Percentiles rank a stretch among this genome's conserved stretches.
These are phyloP conservation scores for Podospora australis DNA, from an alignment of 495 filamentous ascomycete species.

Conservation along the genomic window DNA sequence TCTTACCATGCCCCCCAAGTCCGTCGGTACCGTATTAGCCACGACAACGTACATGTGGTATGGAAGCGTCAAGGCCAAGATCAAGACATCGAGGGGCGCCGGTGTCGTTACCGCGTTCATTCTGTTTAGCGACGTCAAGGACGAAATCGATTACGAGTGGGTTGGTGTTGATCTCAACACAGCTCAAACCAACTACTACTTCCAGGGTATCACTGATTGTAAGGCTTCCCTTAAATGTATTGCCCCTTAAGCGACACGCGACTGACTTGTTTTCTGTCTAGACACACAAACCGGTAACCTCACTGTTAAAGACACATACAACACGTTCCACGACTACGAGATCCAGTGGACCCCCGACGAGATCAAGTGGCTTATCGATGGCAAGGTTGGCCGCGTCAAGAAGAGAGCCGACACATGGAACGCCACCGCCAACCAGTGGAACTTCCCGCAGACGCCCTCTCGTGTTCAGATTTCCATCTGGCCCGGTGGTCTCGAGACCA, in stretches of 20 bases:
- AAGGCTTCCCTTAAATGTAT: conserved; percentile 35
- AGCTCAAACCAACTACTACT: conserved; percentile 95
- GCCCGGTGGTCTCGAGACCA: conserved; percentile 78
- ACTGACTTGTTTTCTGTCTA: conserved; percentile 31
- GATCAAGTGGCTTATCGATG: conserved; percentile 83
- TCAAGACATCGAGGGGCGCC: conserved; percentile 77
- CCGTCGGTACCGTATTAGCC: conserved; percentile 80
- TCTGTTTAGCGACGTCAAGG: conserved; percentile 86
- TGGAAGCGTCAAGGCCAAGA: conserved; percentile 75
- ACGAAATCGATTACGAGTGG: conserved; percentile 97
- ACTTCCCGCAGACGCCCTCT: conserved; percentile 89
- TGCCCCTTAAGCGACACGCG: conserved; percentile 5
- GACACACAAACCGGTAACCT: conserved; percentile 70
- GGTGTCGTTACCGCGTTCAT: conserved; percentile 97
- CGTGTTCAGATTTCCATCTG: conserved; percentile 92
- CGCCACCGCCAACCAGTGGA: conserved; percentile 69
- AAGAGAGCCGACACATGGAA: conserved; percentile 79
- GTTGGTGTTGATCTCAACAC: conserved; percentile 70
- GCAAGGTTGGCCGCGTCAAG: conserved; percentile 62
- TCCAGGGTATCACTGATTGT: conserved; percentile 91
- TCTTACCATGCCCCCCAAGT: conserved; percentile 78
- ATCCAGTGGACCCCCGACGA: conserved; percentile 85
- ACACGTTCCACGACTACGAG: conserved; percentile 82
- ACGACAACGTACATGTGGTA: conserved; percentile 95
- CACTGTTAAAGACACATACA: conserved; percentile 62